Conservation (phyloP, 2,329 filamentous ascomycete species). For the Paraphaeosphaeria minitans region DNA sequence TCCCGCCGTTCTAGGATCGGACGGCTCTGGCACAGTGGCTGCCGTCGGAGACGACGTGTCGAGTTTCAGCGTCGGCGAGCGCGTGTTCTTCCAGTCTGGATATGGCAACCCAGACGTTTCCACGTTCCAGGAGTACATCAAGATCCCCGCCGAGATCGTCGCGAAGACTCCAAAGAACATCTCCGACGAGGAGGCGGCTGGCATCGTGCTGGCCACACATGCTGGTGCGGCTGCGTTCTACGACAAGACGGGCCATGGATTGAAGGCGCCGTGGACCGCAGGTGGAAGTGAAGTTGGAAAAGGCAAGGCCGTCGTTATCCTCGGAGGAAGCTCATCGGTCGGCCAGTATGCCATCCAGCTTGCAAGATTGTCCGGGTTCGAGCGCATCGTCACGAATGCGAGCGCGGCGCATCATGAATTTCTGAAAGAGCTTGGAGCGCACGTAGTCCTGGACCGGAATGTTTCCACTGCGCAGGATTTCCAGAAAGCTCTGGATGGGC, state of each 20-base stretch:
- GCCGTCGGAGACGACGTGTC: constrained; percentile 48
- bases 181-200: constrained; percentile 13
- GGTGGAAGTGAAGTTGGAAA: constrained; percentile 10
- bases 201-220: constrained; percentile 14
- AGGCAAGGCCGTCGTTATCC: constrained; percentile 42
- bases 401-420: constrained; percentile 40
- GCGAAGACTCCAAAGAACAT: constrained; percentile 33
- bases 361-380: constrained; percentile 43
- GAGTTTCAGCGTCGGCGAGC: constrained; percentile 26
- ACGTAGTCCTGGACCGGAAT: constrained; percentile 14
- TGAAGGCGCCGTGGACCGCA: constrained; percentile 22
- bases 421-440: constrained; percentile 42
- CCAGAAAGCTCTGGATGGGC: constrained; percentile 7
- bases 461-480: constrained; percentile 9
- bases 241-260: constrained; percentile 14
- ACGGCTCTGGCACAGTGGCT: constrained; percentile 53
- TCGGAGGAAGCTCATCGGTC: constrained; percentile 46
- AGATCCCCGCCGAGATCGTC: constrained; percentile 23
- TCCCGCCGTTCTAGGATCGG: constrained; percentile 52
- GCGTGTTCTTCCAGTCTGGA: constrained; percentile 36
- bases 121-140: constrained; percentile 25
- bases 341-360: constrained; percentile 45
- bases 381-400: constrained; percentile 42
- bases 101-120: constrained; percentile 35
- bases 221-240: constrained; percentile 13